Percentiles rank a stretch among this genome's conserved stretches.
phyloP scores from a whole-genome alignment of 1,139 yeast genomes.

The Pichia inconspicua region DNA sequence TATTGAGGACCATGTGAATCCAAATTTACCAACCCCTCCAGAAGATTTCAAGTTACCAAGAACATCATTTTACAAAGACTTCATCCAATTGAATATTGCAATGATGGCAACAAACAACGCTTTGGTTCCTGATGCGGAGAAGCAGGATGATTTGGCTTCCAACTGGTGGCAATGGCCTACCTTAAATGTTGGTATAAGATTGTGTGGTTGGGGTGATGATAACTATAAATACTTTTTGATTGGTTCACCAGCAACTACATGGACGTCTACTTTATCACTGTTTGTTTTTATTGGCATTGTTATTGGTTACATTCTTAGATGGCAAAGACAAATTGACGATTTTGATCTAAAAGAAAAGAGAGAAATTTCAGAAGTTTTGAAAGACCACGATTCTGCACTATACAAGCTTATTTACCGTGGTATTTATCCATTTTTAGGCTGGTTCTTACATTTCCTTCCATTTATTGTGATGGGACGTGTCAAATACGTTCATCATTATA shows the following conservation, averaged over 20 bases:
- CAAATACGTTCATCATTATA: conserved; percentile 92
- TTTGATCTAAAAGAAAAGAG: conserved; percentile 34
- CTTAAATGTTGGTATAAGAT: conserved; percentile 81
- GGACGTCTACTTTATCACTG: conserved; percentile 78
- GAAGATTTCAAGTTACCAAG: conserved; percentile 71
- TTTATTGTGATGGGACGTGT: conserved; percentile 95
- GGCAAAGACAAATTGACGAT: conserved; percentile 87
- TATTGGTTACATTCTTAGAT: conserved; percentile 60
- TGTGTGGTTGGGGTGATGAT: conserved; percentile 90
- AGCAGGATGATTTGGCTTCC: conserved; percentile 86
- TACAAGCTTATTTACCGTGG: conserved; percentile 68
- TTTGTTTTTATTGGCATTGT: conserved; percentile 51
- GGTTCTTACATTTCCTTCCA: conserved; percentile 90
- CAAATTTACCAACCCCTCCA: conserved; percentile 64
- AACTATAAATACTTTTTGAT: conserved; percentile 77
- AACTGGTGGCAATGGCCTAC: conserved; percentile 99
- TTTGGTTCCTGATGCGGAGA: conserved; percentile 84
- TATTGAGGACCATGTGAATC: conserved; percentile 77
- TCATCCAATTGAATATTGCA: conserved; percentile 86
- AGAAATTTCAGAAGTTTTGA: conserved; percentile 5
- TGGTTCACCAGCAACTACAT: conserved; percentile 91
- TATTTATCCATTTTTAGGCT: conserved; percentile 81
- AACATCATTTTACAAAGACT: conserved; percentile 80
- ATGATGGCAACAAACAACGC: conserved; percentile 99
- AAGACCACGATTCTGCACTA: conserved; percentile 28